Evolutionary conservation across 108 stramenopile species (phyloP), one percentile per base, ranked within the genome.

Genomic region (Seminavis robusta): DNA sequence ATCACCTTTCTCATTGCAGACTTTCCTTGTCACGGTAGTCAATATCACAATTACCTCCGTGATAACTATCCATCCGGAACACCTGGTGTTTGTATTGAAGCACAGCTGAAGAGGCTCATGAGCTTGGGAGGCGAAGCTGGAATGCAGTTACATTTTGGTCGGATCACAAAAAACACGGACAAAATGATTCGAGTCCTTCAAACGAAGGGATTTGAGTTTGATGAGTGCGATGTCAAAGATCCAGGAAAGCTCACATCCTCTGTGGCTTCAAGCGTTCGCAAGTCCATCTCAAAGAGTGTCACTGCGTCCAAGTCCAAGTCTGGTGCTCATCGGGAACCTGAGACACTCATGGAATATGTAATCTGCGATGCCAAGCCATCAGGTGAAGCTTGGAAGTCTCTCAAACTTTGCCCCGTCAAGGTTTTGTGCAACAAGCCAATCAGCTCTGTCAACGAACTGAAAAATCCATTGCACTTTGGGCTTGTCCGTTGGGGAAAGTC

Each of bases 1-100:
- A 49, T 74, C 39, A 33, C 44, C n/a, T 67, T 74, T 28, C 24
- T 67, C 25, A 68, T 74, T 26, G 56, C 63, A 24, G 70, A 71
- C 52, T 30, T 41, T 9, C 63, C 70, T 21, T 71, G 70, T 58
- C 70, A 71, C 33, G 63, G 70, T 21, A 62, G 15, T 13, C 24
- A 54, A 30, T 67, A 37, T 51, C 65, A 67, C 36, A n/a, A n/a
- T n/a, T n/a, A 31, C 56, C 45, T 24, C 23, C 38, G 24, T 40
- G 67, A 68, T 54, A 16, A 20, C 43, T 67, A 58, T 38, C 54
- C 47, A 19, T 40, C n/a, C 5, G 66, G 59, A 31, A 60, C 66
- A 19, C 66, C 63, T 7, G 66, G 48, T 26, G 58, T 65, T 33
- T 2, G 52, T 47, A 60, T 72, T 40, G 32, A 41, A 13, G 17